Evolutionary conservation across 345 rosid genomes (phyloP), one percentile per base, ranked within the genome.

Genomic region (Eucalyptus sideroxylon): DNA sequence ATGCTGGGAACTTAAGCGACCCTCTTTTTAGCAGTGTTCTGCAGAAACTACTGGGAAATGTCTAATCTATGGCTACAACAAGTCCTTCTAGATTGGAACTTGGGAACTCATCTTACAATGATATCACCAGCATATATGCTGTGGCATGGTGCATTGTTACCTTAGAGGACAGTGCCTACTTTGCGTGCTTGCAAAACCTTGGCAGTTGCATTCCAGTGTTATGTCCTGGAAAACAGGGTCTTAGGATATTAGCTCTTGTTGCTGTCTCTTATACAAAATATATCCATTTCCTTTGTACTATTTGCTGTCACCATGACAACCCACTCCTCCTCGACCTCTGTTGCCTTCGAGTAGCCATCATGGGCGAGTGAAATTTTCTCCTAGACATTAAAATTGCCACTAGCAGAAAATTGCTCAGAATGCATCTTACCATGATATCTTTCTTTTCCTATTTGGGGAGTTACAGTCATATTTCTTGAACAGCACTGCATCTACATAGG

Each of bases 81-180:
- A 90, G 86, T 65, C 26, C 88, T 88, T 83, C 91, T 3, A 91
- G 87, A 90, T 89, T 93, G 49, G 90, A 91, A 47, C n/a, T 37
- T 7, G 92, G 92, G 34, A 90, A 87, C 47, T 80, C 60, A 24
- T 49, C 62, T 47, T 91, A 87, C 87, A 65, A 87, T 11, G 50
- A 50, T 53, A 88, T 49, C 45, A 44, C 7, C 49, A 14, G 56
- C 42, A 88, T 93, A 67, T 88, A 86, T 88, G 94, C 89, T n/a
- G 77, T 92, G 92, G 91, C 88, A 31, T 92, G 89, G 89, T 94
- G 95, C 87, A 93, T 92, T 42, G 87, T 86, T 89, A 91, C 91
- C 82, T 59, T 93, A 16, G 19, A 72, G 10, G 91, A 53, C 80
- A 81, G 62, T 21, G 89, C 60, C 56, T 93, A 93, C 82, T 53